Base-by-base conservation (phyloP, 495 filamentous ascomycete genomes). In the Hapsidospora chrysogenum region DNA sequence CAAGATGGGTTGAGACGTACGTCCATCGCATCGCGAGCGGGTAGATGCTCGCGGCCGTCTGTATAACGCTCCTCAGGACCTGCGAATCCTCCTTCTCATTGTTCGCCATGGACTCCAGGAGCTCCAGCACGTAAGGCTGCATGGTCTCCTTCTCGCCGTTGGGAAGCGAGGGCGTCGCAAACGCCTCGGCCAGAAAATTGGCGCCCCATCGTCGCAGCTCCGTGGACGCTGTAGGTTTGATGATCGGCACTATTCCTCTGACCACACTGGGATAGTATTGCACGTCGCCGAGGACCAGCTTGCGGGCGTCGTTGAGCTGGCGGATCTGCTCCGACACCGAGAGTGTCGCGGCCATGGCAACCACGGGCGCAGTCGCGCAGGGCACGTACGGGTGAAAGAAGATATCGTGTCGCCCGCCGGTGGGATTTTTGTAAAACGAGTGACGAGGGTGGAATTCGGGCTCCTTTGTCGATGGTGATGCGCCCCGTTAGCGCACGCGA, bases 121-220 rank as follows among this genome's bases (percentile, higher is more conserved):
- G 75, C 40, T 83, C 75, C 47, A 99, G 51, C 37, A 85, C 79
- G 18, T 60, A 57, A 38, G 83, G 56, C 33, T 74, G 70, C 41
- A 92, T 50, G 40, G 73, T 69, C 56, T 77, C 78, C 63, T 95
- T 96, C 53, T 79, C 75, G 33, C 70, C 60, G 22, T 61, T 56
- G 36, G 70, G 52, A 44, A 96, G 62, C 22, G 74, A 70, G 10
- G 89, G 89, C 29, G 78, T 85, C 14, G 92, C 76, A 56, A 99
- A 94, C 3, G 85, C 82, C 63, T 99, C 89, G 26, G 92, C 87
- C 25, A 99, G 64, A 52, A 99, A 99, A 17, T 95, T 85, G 16
- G 85, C 74, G 16, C 85, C 92, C 92, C 92, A 99, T 76, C 86
- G 66, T 54, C 83, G 78, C 44, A 95, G 58, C 54, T 92, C 82